These are phyloP conservation scores for Pestalotiopsis sp. DNA, from an alignment of 2,329 filamentous ascomycete species.

Conservation along the genomic window DNA sequence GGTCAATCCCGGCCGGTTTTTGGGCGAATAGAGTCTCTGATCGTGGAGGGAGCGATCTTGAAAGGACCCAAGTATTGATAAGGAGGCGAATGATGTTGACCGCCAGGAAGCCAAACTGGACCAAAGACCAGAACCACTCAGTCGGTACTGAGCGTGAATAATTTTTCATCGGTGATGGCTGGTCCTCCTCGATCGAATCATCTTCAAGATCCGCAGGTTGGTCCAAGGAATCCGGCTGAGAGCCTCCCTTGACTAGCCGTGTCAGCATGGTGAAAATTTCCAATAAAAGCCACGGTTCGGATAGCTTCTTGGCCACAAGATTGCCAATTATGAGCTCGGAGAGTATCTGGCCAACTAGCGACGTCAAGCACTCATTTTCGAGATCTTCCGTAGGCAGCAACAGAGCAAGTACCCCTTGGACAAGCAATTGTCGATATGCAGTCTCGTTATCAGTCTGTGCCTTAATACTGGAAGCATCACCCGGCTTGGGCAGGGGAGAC, in stretches of 20 bases:
- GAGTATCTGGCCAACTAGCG: conserved; percentile 84
- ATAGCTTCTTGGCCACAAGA: conserved; percentile 76
- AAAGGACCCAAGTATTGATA: conserved; percentile 65
- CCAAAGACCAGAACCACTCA: conserved; percentile 55
- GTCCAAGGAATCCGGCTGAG: neutral
- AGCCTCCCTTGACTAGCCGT: conserved; percentile 34
- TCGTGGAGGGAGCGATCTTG: conserved; percentile 67
- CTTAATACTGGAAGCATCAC: conserved; percentile 50
- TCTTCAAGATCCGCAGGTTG: neutral
- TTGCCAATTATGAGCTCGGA: conserved; percentile 89
- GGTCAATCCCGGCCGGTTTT: conserved; percentile 27
- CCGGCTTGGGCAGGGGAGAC: conserved; percentile 70
- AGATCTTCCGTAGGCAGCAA: conserved; percentile 91
- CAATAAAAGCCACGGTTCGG: conserved; percentile 88
- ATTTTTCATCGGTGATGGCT: conserved; percentile 13
- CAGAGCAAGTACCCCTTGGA: conserved; percentile 78
- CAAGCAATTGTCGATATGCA: conserved; percentile 85
- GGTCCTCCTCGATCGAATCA: neutral
- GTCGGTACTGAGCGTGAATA: conserved; percentile 42
- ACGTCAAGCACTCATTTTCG: conserved; percentile 81
- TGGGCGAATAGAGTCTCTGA: conserved; percentile 23
- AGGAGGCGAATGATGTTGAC: conserved; percentile 69
- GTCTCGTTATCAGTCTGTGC: conserved; percentile 77
- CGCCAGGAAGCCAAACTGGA: conserved; percentile 57
- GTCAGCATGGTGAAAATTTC: conserved; percentile 77